These are phyloP conservation scores for Phytophthora cryptogea DNA, from an alignment of 352 stramenopile species.

Conservation along the genomic window DNA sequence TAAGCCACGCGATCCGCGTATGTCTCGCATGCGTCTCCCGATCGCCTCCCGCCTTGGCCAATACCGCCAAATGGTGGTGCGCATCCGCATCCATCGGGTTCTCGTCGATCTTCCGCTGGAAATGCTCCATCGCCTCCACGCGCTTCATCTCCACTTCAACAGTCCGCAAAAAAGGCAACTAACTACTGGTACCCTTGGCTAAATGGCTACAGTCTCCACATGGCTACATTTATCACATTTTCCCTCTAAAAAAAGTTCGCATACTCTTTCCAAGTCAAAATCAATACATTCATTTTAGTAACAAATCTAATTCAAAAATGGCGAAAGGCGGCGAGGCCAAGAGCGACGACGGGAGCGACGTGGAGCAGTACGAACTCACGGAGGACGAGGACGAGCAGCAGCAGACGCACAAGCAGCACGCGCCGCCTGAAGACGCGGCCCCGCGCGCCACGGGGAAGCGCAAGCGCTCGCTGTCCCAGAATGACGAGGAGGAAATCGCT, in stretches of 20 bases:
- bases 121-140: conserved; percentile 64
- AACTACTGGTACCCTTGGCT: background rate
- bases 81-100: conserved; percentile 61
- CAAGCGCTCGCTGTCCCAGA: conserved; percentile 52
- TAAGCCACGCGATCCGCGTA: conserved; percentile 66
- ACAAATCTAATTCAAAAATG: conserved; percentile 19
- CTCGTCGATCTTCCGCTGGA: conserved; percentile 55
- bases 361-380: conserved; percentile 34
- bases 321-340: conserved; percentile 32
- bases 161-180: background rate
- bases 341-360: conserved; percentile 36
- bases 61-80: conserved; percentile 63
- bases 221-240: background rate
- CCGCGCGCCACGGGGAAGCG: conserved; percentile 50
- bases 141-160: conserved; percentile 36
- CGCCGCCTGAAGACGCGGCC: conserved; percentile 16
- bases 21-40: conserved; percentile 45
- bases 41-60: conserved; percentile 55
- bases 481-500: conserved; percentile 73
- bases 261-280: conserved; percentile 14
- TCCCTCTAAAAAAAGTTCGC: conserved; percentile 6
- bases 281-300: background rate
- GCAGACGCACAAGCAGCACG: conserved; percentile 10
- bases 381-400: conserved; percentile 35
- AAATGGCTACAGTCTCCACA: conserved; percentile 16